Evolutionary conservation across 768 basidiomycete species (phyloP), one percentile per base, ranked within the genome.

Genomic region (Boletus rubropictus): DNA sequence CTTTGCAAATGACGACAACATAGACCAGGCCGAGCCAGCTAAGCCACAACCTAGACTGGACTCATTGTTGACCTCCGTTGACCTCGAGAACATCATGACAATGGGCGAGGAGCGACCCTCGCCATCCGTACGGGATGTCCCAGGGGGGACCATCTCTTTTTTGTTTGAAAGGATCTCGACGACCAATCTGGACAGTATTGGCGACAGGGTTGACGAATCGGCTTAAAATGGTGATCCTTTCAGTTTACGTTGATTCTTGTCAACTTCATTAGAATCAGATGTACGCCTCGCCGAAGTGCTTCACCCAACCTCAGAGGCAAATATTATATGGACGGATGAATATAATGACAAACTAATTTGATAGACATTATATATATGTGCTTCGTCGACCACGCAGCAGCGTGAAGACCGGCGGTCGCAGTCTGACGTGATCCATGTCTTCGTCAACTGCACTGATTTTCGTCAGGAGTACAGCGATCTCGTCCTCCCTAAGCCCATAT

Each of bases 91-190:
- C 39, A 62, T 80, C 12, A 58, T 54, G 32, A 65, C 63, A 11
- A 60, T 71, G 51, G 71, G 69, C 28, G 66, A 65, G 29, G 54
- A 47, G 8, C 50, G 54, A 41, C 55, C 68, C 7, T 62, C 67
- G 5, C 60, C 67, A 5, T 69, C 76, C 21, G 68, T 83, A 11
- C 71, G 76, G 5, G 63, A 69, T 39, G 60, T 78, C 17, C 72
- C 78, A 7, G 84, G 82, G 3, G 89, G 89, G 0, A 81, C 83
- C 2, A 64, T 90, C 15, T 84, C 85, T 7, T 89, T 86, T 59
- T 56, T 91, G 11, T 91, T 92, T 54, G 84, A 88, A 61, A 82
- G 74, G 56, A 73, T 66, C 29, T 72, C 76, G 20, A 52, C 76
- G 20, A 52, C 44, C 4, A 53, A 25, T 22, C 27, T 56, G 28